Evolutionary conservation across 2,329 filamentous ascomycete genomes (phyloP).

Genomic region (Colletotrichum orbiculare): DNA sequence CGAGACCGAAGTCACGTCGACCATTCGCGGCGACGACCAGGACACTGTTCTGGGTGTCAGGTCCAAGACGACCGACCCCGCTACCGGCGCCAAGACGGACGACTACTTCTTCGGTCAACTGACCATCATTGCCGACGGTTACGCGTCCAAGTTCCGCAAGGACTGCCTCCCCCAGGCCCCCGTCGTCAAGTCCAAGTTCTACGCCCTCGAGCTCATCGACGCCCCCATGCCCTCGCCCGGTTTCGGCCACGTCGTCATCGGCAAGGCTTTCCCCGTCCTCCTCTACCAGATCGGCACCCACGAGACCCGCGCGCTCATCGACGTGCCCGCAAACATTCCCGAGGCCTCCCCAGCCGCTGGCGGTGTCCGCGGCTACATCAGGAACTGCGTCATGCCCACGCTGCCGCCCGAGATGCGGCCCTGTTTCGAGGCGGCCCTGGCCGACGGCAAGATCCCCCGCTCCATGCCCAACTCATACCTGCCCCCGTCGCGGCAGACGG

Average conservation of each 20-base stretch:
- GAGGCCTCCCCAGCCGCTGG: conserved; percentile 79
- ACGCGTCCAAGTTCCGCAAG: conserved; percentile 91
- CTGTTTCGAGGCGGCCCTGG: conserved; percentile 80
- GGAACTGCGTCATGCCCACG: conserved; percentile 80
- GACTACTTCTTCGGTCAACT: conserved; percentile 91
- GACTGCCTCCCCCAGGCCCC: conserved; percentile 76
- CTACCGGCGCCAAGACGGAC: conserved; percentile 63
- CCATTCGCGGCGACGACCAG: conserved; percentile 76
- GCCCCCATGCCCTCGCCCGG: conserved; percentile 78
- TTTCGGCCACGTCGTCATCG: conserved; percentile 90
- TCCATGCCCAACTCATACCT: conserved; percentile 98
- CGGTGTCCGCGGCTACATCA: conserved; percentile 86
- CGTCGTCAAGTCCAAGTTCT: conserved; percentile 86
- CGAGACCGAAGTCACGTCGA: conserved; percentile 85
- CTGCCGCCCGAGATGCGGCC: conserved; percentile 79
- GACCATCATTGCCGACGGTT: conserved; percentile 92
- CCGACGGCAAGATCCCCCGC: conserved; percentile 77
- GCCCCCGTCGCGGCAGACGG: conserved; percentile 72
- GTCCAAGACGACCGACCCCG: conserved; percentile 71
- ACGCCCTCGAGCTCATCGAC: conserved; percentile 91
- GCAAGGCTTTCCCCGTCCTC: conserved; percentile 79
- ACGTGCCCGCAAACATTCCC: conserved; percentile 82
- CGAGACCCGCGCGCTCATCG: conserved; percentile 90
- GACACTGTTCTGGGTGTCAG: conserved; percentile 86
- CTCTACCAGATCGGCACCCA: conserved; percentile 97